Base-by-base conservation (phyloP, 176 grass and related monocot genomes). In the Saccharum spontaneum region DNA sequence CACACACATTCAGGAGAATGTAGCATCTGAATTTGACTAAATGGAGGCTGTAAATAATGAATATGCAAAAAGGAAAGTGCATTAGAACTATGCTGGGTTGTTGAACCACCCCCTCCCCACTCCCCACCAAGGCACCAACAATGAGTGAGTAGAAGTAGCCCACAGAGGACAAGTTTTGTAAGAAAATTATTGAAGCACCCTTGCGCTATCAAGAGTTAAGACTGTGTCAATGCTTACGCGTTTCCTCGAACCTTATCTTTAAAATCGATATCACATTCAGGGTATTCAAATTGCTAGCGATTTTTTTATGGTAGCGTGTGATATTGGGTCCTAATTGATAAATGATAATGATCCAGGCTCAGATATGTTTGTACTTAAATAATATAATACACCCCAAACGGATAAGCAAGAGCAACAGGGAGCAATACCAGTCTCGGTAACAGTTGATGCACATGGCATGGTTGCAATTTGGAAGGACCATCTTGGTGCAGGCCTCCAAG, bases 391-490 rank as follows among this genome's bases (percentile, higher is more conserved):
- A 73, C 38, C 80, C 67, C 63, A 72, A 87, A 85, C 7, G 55
- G 85, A 85, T 81, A 91, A 77, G 81, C 85, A 57, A 77, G 81
- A 60, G 85, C 0, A 81, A 15, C 37, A 26, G 59, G 4, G 37
- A 74, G 67, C 31, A 71, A 71, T 88, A 99, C 97, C 97, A 99
- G 83, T 99, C 91, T 46, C 90, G 89, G 49, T 92, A 99, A 89
- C 97, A 99, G 78, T 96, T 96, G 63, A 99, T 92, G 85, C 96
- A 98, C 96, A 98, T 94, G 77, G 89, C 87, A 71, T 98, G 96
- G 79, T 90, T 98, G 93, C 96, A 98, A 77, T 83, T 90, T 18
- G 97, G 93, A 22, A 99, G 91, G 36, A 99, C 97, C 88, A 99
- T 90, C 87, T 95, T 99, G 88, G 93, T 96, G 87, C 92, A 92